Evolutionary conservation across 1,284 basidiomycete species (phyloP), one percentile per base, ranked within the genome.

Genomic region (Cutaneotrichosporon sp.): DNA sequence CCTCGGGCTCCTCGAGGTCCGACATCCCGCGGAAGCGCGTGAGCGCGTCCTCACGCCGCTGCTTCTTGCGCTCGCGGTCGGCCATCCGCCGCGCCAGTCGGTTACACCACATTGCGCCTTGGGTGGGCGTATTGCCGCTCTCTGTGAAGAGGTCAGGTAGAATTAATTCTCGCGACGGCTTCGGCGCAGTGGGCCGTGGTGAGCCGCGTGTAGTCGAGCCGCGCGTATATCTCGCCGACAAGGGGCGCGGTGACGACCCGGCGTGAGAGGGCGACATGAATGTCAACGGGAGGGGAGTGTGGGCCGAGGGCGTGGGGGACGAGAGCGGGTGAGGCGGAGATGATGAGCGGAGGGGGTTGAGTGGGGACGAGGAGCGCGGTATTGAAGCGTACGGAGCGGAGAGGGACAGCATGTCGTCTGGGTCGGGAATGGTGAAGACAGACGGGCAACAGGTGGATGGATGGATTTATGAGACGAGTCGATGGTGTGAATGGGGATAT

Each of bases 61-160:
- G 8, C 31, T 68, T 70, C 49, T 75, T 60, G 53, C 72, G 64
- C 62, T 73, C 72, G 10, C 73, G 53, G 21, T 77, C 76, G 52
- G 70, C 70, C 49, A 75, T 69, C 32, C 77, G 63, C 18, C 76
- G 55, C 40, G 61, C 60, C 8, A 77, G 71, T 21, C 69, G 62
- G 34, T 78, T 74, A 42, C 73, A 61, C 76, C 76, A 77, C 71
- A 78, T 70, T 4, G 73, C 70, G 16, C 70, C 68, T 58, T 78
- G 67, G 1, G 71, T 72, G 7, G 77, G 76, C 16, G 74, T 78
- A 2, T 71, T 72, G 8, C 69, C 72, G 14, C 30, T 18, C 30
- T 70, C 71, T 18, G 64, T 64, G 52, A 78, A 77, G 4, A 75
- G 61, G 55, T 76, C 75, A 13, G 56, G 64, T 1, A 61, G 21